These are phyloP conservation scores for Elaeis oleifera DNA, from an alignment of 202 grass and related monocot species.

Conservation along the genomic window DNA sequence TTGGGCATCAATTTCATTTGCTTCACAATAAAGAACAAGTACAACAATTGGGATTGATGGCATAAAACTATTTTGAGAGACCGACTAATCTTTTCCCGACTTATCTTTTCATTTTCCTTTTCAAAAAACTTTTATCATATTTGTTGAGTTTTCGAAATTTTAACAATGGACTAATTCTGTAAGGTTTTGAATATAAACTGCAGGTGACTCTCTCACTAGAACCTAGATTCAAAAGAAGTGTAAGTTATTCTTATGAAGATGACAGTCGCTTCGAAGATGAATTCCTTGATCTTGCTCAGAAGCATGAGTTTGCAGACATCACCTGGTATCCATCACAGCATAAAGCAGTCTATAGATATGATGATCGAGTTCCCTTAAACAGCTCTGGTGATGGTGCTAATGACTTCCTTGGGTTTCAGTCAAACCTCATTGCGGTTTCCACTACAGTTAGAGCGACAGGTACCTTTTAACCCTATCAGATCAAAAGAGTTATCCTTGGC, in stretches of 20 bases:
- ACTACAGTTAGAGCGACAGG: constrained; percentile 30
- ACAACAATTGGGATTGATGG: too few species aligned
- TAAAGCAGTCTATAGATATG: constrained; percentile 54
- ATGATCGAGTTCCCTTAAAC: constrained; percentile 43
- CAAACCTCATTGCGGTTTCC: constrained; percentile 29
- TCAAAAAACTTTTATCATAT: too few species aligned
- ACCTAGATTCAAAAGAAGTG: constrained; percentile 68
- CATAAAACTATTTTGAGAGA: too few species aligned
- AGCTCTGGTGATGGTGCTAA: constrained; percentile 49
- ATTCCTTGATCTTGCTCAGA: constrained; percentile 39
- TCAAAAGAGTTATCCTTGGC: neutral
- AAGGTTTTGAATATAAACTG: too few species aligned
- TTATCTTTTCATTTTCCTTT: too few species aligned
- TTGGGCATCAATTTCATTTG: too few species aligned
- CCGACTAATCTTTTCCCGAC: too few species aligned
- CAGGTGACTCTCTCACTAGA: constrained; percentile 79
- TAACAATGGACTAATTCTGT: too few species aligned
- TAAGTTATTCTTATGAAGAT: constrained; percentile 50
- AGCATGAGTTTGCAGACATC: constrained; percentile 80
- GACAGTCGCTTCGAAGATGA: constrained; percentile 52
- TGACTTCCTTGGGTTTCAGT: constrained; percentile 77
- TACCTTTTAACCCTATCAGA: neutral
- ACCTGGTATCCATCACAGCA: constrained; percentile 84
- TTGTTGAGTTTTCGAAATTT: too few species aligned
- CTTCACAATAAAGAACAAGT: too few species aligned